phyloP scores from a whole-genome alignment of 495 filamentous ascomycete genomes.

The Monascus purpureus region DNA sequence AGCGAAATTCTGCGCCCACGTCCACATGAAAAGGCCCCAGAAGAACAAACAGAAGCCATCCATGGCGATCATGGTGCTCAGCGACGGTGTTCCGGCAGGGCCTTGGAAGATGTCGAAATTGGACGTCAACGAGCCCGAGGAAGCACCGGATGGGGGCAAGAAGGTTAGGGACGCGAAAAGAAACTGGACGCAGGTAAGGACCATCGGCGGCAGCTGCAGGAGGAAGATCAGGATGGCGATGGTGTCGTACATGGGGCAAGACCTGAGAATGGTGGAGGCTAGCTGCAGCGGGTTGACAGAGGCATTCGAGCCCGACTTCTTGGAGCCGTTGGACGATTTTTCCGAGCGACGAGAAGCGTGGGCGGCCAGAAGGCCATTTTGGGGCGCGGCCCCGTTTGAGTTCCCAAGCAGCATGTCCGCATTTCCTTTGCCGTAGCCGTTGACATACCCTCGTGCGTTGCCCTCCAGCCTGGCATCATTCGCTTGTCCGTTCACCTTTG shows the following conservation, averaged over 20 bases:
- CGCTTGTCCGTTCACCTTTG: constrained; percentile 13
- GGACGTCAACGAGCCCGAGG: constrained; percentile 37
- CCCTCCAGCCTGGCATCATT: constrained; percentile 22
- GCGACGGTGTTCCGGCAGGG: constrained; percentile 55
- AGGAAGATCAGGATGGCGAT: constrained; percentile 97
- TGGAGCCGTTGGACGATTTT: constrained; percentile 29
- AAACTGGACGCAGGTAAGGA: constrained; percentile 81
- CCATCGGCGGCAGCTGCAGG: constrained; percentile 84
- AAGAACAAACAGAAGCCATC: constrained; percentile 68
- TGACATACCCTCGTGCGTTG: constrained; percentile 22
- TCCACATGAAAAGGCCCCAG: constrained; percentile 80
- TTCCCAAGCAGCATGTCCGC: constrained; percentile 27
- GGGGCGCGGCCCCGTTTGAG: constrained; percentile 20
- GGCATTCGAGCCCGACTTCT: constrained; percentile 47
- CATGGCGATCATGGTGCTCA: constrained; percentile 68
- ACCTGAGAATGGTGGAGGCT: constrained; percentile 72
- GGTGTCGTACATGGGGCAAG: constrained; percentile 87
- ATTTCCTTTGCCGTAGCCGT: constrained; percentile 26
- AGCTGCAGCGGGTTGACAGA: constrained; percentile 53
- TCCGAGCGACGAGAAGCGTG: constrained; percentile 23
- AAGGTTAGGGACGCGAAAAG: constrained; percentile 91
- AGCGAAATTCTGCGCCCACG: constrained; percentile 72
- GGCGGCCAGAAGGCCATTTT: constrained; percentile 19
- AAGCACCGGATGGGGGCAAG: constrained; percentile 53
- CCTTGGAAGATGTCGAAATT: constrained; percentile 67